phyloP scores from a whole-genome alignment of 345 rosid genomes.

The Citrus trifoliata region DNA sequence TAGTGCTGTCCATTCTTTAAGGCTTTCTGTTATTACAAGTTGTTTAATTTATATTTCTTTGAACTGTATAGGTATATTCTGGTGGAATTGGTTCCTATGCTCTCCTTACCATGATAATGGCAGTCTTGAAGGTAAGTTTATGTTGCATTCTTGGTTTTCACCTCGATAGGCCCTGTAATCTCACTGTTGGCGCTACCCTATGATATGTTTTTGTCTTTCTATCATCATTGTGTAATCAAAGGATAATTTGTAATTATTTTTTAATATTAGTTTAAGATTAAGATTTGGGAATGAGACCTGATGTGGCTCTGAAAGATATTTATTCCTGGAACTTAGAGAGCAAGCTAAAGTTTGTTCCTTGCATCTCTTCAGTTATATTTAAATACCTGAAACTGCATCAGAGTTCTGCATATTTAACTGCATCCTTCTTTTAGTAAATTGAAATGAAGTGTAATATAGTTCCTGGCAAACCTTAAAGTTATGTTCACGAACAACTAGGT shows the following conservation, averaged over 20 bases:
- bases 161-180: not conserved
- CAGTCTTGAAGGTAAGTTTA: slow-evolving; percentile 63
- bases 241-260: not conserved
- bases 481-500: not conserved
- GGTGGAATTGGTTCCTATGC: slow-evolving; percentile 97
- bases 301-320: not conserved
- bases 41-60: slow-evolving; percentile 22
- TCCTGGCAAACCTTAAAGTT: not conserved
- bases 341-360: not conserved
- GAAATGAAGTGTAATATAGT: not conserved
- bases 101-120: slow-evolving; percentile 82
- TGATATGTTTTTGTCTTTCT: not conserved
- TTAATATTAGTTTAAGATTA: not conserved
- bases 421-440: not conserved
- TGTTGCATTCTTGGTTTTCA: not conserved
- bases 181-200: not conserved
- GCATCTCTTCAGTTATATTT: not conserved
- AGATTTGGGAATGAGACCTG: not conserved
- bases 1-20: not conserved
- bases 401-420: not conserved
- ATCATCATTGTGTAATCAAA: not conserved
- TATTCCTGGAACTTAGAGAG: not conserved
- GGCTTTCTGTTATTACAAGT: not conserved
- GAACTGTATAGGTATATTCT: slow-evolving; percentile 66
- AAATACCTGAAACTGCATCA: not conserved